Base-by-base conservation (phyloP, 805 yeast species). In the Brettanomyces custersianus region DNA sequence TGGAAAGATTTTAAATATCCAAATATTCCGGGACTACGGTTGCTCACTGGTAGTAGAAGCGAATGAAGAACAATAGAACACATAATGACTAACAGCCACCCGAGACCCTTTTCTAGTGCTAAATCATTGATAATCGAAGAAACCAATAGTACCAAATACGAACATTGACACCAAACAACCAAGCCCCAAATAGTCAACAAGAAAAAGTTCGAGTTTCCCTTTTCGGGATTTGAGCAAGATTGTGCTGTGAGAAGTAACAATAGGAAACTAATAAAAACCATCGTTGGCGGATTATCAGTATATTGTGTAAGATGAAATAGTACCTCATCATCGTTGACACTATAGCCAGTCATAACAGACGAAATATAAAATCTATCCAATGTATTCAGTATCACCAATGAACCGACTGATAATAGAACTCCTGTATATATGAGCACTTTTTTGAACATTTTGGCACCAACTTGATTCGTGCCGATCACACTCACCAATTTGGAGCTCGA, bases 1-100 rank as follows among this genome's bases (percentile, higher is more conserved):
- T 47, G 52, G 30, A 38, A 42, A 23, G 35, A 34, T 17, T 33
- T 31, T 4, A 46, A 13, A 20, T 23, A 27, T 6, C 17, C 21
- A 16, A 21, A 17, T 5, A 9, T 20, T 15, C 17, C 15, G 25
- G 11, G 16, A 8, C 24, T 20, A 2, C 12, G 4, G 20, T 10
- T 11, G 8, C 12, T 8, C n/a, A 34, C 12, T 12, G 37, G 37
- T 12, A 27, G 21, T 5, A 27, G 32, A 5, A 34, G 21, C 21
- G 37, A 34, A 21, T 34, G 32, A 16, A 34, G 15, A 15, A 21
- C 25, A 10, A 21, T 21, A 5, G 37, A 34, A 15, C 32, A 27
- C 15, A 34, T 17, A 9, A 34, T 19, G 13, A 34, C 27, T 7
- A 34, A 12, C 5, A 34, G 30, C 35, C 32, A 28, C 9, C 27